Percentiles rank a stretch among this genome's conserved stretches.
Evolutionary conservation across 208 protist genomes (phyloP).

Genomic region (Crithidia sp.): DNA sequence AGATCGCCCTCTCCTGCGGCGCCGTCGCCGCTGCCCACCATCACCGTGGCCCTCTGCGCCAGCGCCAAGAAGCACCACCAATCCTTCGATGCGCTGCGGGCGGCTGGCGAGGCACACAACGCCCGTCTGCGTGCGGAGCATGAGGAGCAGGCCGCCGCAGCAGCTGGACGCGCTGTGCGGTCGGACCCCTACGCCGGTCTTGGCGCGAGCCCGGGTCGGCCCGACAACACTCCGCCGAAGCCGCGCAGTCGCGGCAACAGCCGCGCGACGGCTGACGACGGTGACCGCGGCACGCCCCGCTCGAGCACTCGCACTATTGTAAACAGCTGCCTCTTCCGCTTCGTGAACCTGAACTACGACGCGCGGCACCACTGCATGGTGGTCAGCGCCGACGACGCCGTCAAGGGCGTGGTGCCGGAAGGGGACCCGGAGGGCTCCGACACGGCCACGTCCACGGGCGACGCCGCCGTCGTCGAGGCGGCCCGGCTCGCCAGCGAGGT

Average conservation of each 20-base stretch:
- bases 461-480: conserved; percentile 6
- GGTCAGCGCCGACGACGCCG: conserved; percentile 18
- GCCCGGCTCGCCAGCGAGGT: conserved; percentile 26
- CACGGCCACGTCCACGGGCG: background rate
- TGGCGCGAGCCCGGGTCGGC: background rate
- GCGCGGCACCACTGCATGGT: conserved; percentile 38
- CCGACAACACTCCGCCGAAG: too few species aligned
- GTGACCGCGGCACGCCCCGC: background rate
- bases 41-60: conserved; percentile 67
- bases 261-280: background rate
- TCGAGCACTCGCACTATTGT: background rate
- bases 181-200: background rate
- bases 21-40: conserved; percentile 14
- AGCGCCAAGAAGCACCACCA: conserved; percentile 78
- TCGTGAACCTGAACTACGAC: conserved; percentile 71
- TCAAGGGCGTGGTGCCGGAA: background rate
- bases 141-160: background rate
- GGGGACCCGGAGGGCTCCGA: conserved; percentile 1
- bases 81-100: conserved; percentile 69
- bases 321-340: conserved; percentile 31
- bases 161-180: background rate
- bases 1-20: conserved; percentile 1
- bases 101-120: conserved; percentile 42
- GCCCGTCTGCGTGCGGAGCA: conserved; percentile 7
- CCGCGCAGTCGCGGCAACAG: background rate